Percentiles rank a stretch among this genome's conserved stretches.
These are phyloP conservation scores for Syzygium jambos DNA, from an alignment of 345 rosid species.

Conservation along the genomic window DNA sequence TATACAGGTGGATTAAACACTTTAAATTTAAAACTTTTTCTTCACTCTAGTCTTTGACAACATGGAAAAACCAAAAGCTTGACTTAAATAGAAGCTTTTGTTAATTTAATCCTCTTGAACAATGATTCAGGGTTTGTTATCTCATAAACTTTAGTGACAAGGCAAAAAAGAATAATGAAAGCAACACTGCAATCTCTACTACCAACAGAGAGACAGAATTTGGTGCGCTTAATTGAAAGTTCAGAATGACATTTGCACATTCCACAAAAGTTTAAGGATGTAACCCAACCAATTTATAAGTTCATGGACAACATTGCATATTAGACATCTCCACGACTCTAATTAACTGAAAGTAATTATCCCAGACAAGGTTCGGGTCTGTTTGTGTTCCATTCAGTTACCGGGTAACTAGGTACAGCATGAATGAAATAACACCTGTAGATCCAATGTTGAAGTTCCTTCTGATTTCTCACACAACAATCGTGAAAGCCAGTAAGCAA, in stretches of 20 bases:
- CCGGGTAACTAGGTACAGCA: background rate
- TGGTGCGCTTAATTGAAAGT: too few species aligned
- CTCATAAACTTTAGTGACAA: background rate
- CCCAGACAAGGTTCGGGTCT: background rate
- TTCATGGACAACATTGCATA: background rate
- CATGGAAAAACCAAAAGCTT: background rate
- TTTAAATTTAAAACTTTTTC: background rate
- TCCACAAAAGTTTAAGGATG: background rate
- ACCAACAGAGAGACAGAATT: too few species aligned
- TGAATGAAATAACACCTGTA: background rate
- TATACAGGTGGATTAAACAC: background rate
- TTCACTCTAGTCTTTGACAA: background rate
- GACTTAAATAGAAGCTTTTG: background rate
- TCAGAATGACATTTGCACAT: too few species aligned
- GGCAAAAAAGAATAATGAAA: background rate
- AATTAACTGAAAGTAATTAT: background rate
- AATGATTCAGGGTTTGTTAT: background rate
- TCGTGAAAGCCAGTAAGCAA: background rate
- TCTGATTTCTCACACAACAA: background rate
- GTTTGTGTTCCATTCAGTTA: background rate
- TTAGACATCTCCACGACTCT: background rate
- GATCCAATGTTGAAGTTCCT: background rate
- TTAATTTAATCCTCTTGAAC: too few species aligned
- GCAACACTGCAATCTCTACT: background rate
- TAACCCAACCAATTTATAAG: background rate